Evolutionary conservation across 805 yeast species (phyloP).

Genomic region (Starmera amethionina): DNA sequence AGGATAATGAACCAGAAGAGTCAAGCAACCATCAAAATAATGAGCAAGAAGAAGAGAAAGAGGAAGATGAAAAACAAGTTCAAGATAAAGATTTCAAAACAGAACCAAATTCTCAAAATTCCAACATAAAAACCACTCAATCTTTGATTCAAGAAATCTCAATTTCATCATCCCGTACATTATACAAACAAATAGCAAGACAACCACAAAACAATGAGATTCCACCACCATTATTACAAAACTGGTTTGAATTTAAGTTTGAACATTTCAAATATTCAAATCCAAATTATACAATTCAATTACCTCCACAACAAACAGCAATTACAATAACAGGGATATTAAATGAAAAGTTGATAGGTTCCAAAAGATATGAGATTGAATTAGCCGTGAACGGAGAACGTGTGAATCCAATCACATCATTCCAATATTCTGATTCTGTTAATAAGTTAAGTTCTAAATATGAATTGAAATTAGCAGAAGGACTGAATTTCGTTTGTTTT

Average conservation of each 20-base stretch:
- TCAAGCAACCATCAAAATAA: neutral
- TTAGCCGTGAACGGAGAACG: conserved; percentile 35
- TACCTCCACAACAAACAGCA: conserved; percentile 40
- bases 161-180: conserved; percentile 20
- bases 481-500: conserved; percentile 35
- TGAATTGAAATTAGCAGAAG: conserved; percentile 36
- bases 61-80: conserved; percentile 2
- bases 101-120: neutral
- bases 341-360: conserved; percentile 26
- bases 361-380: conserved; percentile 27
- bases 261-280: conserved; percentile 26
- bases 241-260: conserved; percentile 27
- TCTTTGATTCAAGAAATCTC: conserved; percentile 20
- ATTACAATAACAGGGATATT: conserved; percentile 34
- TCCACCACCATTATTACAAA: conserved; percentile 16
- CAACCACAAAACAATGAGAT: conserved; percentile 6
- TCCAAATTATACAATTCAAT: conserved; percentile 30
- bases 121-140: conserved; percentile 6
- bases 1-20: neutral
- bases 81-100: conserved; percentile 1
- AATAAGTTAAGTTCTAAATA: conserved; percentile 24
- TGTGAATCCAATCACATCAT: conserved; percentile 32
- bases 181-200: conserved; percentile 19
- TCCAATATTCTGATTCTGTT: conserved; percentile 24
- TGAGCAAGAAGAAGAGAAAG: neutral